Conservation (phyloP, 768 basidiomycete species). For the Tulasnella sp. region DNA sequence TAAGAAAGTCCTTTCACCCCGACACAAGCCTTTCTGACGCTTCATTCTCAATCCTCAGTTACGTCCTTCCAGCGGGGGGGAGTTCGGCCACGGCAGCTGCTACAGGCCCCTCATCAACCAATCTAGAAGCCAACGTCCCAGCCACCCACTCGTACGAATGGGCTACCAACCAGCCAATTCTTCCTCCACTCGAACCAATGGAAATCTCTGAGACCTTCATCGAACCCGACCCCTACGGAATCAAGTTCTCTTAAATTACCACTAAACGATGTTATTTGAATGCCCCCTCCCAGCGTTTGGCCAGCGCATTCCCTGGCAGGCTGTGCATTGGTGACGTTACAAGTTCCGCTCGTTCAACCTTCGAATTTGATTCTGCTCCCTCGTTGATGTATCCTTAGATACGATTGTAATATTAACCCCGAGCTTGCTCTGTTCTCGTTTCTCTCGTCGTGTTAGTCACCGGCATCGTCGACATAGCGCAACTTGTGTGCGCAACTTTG, state of each 20-base stretch:
- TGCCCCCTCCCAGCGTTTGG: conserved; percentile 16
- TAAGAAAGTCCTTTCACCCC: neutral
- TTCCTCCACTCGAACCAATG: neutral
- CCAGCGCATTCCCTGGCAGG: neutral
- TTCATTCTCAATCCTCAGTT: neutral
- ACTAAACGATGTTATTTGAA: neutral
- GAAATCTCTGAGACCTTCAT: neutral
- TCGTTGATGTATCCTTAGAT: too few species aligned
- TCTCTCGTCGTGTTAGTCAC: too few species aligned
- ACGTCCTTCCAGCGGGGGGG: neutral
- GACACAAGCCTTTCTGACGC: neutral
- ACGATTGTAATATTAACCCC: too few species aligned
- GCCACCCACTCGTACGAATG: neutral
- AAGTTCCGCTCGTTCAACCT: neutral
- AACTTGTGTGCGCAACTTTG: too few species aligned
- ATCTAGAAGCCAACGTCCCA: neutral
- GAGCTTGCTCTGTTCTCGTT: too few species aligned
- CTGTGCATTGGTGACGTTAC: neutral
- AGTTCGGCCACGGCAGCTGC: neutral
- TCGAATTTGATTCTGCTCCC: neutral
- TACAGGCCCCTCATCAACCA: too few species aligned
- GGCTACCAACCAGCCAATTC: neutral
- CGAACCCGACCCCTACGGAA: neutral
- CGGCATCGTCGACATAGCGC: too few species aligned
- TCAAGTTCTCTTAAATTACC: neutral